A percentile compares a stretch with the other conserved stretches of the same genome.
Evolutionary conservation across 768 basidiomycete genomes (phyloP).

Genomic region (Calocera cornea): DNA sequence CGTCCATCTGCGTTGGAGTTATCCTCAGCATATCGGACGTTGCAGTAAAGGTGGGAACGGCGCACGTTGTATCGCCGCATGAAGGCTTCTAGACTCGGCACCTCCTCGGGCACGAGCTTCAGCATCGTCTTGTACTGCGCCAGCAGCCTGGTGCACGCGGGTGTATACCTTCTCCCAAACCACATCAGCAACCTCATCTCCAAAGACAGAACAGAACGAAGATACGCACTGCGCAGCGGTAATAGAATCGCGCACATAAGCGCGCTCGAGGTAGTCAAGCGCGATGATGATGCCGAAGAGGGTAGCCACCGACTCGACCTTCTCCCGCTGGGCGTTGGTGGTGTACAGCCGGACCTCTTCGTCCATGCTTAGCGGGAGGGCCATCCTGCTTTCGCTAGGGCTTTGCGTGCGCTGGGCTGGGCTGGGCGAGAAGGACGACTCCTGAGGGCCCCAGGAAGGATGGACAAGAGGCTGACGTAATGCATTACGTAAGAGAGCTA

Average conservation of each 20-base stretch:
- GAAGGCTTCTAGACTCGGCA: constrained; percentile 75
- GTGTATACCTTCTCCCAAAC: constrained; percentile 67
- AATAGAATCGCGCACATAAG: constrained; percentile 87
- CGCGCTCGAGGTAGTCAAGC: constrained; percentile 87
- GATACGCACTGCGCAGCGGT: constrained; percentile 71
- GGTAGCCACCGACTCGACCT: constrained; percentile 73
- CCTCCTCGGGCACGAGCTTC: constrained; percentile 83
- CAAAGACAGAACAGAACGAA: neutral
- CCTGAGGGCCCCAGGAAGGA: too few relatives aligned
- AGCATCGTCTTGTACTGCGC: constrained; percentile 97
- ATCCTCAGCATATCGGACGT: neutral
- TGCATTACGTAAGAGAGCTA: neutral
- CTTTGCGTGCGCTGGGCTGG: too few relatives aligned
- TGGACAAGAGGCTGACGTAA: neutral
- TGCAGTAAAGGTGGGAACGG: neutral
- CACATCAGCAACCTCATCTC: neutral
- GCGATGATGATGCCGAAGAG: constrained; percentile 84
- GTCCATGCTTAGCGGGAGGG: constrained; percentile 48
- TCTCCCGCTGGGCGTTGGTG: constrained; percentile 79
- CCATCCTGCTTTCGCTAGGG: too few relatives aligned
- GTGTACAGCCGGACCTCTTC: constrained; percentile 85
- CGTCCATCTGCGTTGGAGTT: constrained; percentile 56
- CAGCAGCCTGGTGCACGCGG: constrained; percentile 84
- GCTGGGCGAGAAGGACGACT: too few relatives aligned
- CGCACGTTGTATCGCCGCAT: constrained; percentile 76